These are phyloP conservation scores for Nemania bipapillata DNA, from an alignment of 2,329 filamentous ascomycete genomes.

Conservation along the genomic window DNA sequence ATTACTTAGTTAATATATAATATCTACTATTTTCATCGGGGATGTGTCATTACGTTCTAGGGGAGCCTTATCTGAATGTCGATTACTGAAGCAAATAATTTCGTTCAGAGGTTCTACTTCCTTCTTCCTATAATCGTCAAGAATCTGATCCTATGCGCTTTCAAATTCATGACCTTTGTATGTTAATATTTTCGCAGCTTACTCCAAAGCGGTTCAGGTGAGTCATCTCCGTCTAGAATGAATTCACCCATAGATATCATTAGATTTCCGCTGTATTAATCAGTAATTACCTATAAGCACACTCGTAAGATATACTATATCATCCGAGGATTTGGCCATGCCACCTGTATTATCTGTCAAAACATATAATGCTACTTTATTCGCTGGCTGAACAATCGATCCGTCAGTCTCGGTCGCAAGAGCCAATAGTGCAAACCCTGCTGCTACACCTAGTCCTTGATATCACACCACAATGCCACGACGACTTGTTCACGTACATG, in stretches of 20 bases:
- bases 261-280: not conserved
- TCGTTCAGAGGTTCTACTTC: not conserved
- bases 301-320: not conserved
- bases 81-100: not conserved
- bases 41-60: not conserved
- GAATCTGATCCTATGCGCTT: not conserved
- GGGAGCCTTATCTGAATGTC: not conserved
- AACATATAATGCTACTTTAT: slow-evolving; percentile 2
- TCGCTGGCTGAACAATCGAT: slow-evolving; percentile 19
- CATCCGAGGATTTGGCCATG: slow-evolving; percentile 7
- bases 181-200: not conserved
- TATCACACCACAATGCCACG: no score
- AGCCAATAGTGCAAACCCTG: slow-evolving; percentile 1
- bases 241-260: not conserved
- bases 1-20: not conserved
- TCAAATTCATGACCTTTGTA: not conserved
- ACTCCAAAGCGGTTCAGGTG: not conserved
- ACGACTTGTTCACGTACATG: no score
- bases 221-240: not conserved
- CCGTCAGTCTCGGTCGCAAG: slow-evolving; percentile 19
- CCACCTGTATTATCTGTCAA: slow-evolving; percentile 3
- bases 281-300: not conserved
- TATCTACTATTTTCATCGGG: not conserved
- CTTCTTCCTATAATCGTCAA: not conserved
- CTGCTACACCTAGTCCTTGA: not conserved